phyloP scores from a whole-genome alignment of 73 alveolate species.

The Tetrahymena malaccensis region DNA sequence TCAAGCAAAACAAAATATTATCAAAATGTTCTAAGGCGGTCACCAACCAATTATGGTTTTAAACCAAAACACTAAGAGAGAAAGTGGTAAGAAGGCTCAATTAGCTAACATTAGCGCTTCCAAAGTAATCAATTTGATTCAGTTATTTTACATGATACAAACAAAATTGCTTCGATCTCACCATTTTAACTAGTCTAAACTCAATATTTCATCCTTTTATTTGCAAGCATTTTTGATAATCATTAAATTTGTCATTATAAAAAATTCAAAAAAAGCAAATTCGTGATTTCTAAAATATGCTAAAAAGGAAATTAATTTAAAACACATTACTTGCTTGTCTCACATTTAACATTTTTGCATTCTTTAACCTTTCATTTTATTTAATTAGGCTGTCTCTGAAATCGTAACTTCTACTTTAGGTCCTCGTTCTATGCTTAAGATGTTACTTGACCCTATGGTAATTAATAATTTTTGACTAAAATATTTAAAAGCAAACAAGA shows the following conservation, averaged over 20 bases:
- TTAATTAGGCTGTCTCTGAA: conserved; percentile 77
- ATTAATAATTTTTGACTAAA: not conserved
- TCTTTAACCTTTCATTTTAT: not conserved
- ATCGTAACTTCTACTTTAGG: conserved; percentile 97
- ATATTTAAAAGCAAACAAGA: not conserved
- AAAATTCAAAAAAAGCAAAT: not conserved
- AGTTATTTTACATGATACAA: not conserved
- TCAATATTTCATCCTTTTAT: not conserved
- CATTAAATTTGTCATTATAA: not conserved
- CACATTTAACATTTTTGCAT: not conserved
- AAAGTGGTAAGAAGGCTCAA: conserved; percentile 91
- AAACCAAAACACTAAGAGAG: conserved; percentile 82
- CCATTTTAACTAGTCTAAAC: not conserved
- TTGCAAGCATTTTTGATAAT: not conserved
- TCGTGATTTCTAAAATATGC: conserved; percentile 10
- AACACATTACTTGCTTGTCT: no score
- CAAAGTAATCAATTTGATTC: conserved; percentile 29
- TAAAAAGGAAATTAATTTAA: conserved; percentile 29
- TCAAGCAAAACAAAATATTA: not conserved
- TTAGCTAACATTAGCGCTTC: conserved; percentile 91
- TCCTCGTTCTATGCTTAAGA: conserved; percentile 98
- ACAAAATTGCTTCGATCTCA: not conserved
- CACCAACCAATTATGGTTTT: conserved; percentile 78
- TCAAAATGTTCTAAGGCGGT: conserved; percentile 27
- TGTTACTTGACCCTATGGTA: conserved; percentile 90